Evolutionary conservation across 2,329 filamentous ascomycete species (phyloP).

Genomic region (Colletotrichum australisinense): DNA sequence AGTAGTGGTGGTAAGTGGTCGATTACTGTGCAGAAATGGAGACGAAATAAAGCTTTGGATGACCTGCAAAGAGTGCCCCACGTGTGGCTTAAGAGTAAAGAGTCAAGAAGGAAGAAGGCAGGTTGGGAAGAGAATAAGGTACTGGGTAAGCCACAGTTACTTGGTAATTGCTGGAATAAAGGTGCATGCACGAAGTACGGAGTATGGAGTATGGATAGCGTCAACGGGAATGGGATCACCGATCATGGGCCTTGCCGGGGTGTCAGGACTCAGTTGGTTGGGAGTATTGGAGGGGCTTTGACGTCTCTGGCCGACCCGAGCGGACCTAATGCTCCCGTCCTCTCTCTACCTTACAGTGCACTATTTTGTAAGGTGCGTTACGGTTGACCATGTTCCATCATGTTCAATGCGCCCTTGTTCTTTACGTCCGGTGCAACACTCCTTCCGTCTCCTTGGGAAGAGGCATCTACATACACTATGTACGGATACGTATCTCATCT

Average conservation of each 20-base stretch:
- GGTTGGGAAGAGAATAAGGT: background rate
- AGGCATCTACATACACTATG: too few species aligned
- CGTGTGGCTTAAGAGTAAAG: constrained; percentile 19
- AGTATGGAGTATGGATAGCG: background rate
- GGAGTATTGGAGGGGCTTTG: constrained; percentile 13
- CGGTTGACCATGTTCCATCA: constrained; percentile 2
- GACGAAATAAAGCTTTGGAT: constrained; percentile 1
- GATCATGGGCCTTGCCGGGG: background rate
- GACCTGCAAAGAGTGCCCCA: background rate
- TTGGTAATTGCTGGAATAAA: background rate
- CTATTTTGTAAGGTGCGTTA: too few species aligned
- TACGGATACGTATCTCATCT: background rate
- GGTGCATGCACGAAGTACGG: background rate
- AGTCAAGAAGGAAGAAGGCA: background rate
- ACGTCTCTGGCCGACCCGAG: constrained; percentile 4
- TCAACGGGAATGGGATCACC: background rate
- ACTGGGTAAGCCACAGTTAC: background rate
- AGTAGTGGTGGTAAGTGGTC: background rate
- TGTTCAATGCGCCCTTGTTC: background rate
- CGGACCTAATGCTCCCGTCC: constrained; percentile 29
- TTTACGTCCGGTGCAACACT: background rate
- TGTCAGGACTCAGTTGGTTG: too few species aligned
- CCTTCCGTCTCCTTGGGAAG: background rate
- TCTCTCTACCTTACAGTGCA: background rate
- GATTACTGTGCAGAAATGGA: constrained; percentile 11